Evolutionary conservation across 2,329 filamentous ascomycete species (phyloP).

Genomic region (Exutisphaerella laricina): DNA sequence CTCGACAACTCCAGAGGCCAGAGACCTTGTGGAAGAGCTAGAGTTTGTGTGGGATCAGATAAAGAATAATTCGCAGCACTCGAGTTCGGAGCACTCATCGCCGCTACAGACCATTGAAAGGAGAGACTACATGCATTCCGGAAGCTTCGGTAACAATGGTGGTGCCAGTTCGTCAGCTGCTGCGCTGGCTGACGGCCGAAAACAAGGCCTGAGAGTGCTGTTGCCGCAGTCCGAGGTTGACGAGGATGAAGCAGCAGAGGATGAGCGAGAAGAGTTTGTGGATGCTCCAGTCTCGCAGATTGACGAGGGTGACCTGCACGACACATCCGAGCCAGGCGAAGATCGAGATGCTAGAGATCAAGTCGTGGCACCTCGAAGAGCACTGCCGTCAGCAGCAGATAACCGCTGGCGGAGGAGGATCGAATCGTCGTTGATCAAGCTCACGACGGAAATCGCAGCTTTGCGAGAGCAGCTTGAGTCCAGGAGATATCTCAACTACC

Average conservation of each 20-base stretch:
- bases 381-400: constrained; percentile 30
- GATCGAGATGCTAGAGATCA: constrained; percentile 11
- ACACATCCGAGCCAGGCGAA: constrained; percentile 14
- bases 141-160: constrained; percentile 22
- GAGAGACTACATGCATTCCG: constrained; percentile 30
- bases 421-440: constrained; percentile 77
- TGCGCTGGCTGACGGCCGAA: constrained; percentile 22
- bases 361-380: constrained; percentile 12
- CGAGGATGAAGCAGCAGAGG: constrained; percentile 34
- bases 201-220: constrained; percentile 51
- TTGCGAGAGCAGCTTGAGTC: constrained; percentile 83
- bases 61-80: constrained; percentile 57
- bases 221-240: constrained; percentile 75
- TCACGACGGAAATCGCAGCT: constrained; percentile 89
- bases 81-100: constrained; percentile 27
- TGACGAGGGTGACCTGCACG: constrained; percentile 30
- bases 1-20: constrained; percentile 73
- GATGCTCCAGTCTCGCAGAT: constrained; percentile 46
- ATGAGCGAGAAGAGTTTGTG: constrained; percentile 43
- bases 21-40: constrained; percentile 85
- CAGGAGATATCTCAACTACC: constrained; percentile 64
- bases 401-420: constrained; percentile 73
- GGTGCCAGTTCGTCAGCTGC: constrained; percentile 26
- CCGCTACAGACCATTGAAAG: constrained; percentile 31
- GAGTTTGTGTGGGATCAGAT: constrained; percentile 99